phyloP scores from a whole-genome alignment of 2,329 filamentous ascomycete genomes.

The Rutstroemia sydowiana region DNA sequence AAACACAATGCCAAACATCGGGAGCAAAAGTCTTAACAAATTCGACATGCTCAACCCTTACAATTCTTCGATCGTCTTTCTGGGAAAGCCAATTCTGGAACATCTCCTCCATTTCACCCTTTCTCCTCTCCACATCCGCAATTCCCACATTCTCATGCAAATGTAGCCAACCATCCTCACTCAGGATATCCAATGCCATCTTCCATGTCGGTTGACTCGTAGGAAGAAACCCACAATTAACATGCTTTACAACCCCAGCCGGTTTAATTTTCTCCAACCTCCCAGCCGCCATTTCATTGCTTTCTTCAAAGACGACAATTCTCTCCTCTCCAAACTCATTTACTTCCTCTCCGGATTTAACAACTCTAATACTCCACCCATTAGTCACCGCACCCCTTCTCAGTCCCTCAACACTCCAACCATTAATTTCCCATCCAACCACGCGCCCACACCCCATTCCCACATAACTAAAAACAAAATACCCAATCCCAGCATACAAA shows the following conservation, averaged over 20 bases:
- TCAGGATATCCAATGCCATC: conserved; percentile 41
- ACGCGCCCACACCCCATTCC: conserved; percentile 60
- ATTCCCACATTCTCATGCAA: conserved; percentile 59
- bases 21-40: conserved; percentile 64
- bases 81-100: conserved; percentile 15
- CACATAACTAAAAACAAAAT: conserved; percentile 83
- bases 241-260: conserved; percentile 36
- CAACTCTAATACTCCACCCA: conserved; percentile 53
- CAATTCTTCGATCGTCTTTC: conserved; percentile 12
- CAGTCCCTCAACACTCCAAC: conserved; percentile 79
- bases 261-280: conserved; percentile 31
- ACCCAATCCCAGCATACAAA: conserved; percentile 87
- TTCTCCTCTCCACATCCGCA: conserved; percentile 39
- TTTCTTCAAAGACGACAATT: conserved; percentile 63
- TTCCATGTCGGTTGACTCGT: conserved; percentile 48
- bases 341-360: conserved; percentile 35
- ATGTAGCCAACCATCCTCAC: conserved; percentile 49
- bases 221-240: conserved; percentile 58
- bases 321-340: conserved; percentile 36
- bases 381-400: conserved; percentile 66
- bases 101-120: conserved; percentile 19
- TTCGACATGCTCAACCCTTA: conserved; percentile 49
- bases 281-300: conserved; percentile 45
- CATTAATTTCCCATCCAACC: conserved; percentile 85
- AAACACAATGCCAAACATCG: conserved; percentile 63